Evolutionary conservation across 2,329 filamentous ascomycete species (phyloP), one percentile per base, ranked within the genome.

Genomic region (Trichophyton simii): DNA sequence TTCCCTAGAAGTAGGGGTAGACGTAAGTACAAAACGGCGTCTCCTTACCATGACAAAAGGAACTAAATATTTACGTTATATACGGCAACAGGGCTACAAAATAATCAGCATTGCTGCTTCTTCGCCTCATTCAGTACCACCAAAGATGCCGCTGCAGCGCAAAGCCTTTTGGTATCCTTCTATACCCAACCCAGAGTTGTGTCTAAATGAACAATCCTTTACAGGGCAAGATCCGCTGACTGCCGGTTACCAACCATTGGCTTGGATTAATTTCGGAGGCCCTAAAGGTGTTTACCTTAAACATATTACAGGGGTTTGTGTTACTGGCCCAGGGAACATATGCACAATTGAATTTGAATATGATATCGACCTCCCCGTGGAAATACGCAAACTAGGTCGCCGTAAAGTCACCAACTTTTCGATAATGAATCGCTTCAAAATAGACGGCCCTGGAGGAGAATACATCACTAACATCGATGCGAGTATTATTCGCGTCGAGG

Each of bases 181-280:
- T 9, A 11, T 57, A 9, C 54, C 54, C 28, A 57, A 13, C 31
- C 28, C 8, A 15, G 54, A 9, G 31, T n/a, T 57, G 28, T 11
- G 18, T 8, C 13, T 57, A 18, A 57, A 57, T 3, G 54, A 57
- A 3, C 13, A 36, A 7, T 36, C 11, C 1, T 52, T 57, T 31
- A 22, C 28, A 36, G 28, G 13, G 0, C 0, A 34, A 36, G 20
- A 18, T 36, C 36, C 11, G 2, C 8, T 41, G 22, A 36, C 28
- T 1, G 28, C 31, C 1, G 31, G 54, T 1, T 57, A 36, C n/a
- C 28, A 22, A 9, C 54, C 54, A n/a, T 11, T 57, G 9, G 28
- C 28, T 38, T 57, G 54, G 54, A 57, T 41, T 41, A 2, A 57
- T 22, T 57, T 57, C 38, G 54, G 54, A 22, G 54, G 54, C n/a